phyloP scores from a whole-genome alignment of 148 eudicot genomes.

The Arbutus unedo region DNA sequence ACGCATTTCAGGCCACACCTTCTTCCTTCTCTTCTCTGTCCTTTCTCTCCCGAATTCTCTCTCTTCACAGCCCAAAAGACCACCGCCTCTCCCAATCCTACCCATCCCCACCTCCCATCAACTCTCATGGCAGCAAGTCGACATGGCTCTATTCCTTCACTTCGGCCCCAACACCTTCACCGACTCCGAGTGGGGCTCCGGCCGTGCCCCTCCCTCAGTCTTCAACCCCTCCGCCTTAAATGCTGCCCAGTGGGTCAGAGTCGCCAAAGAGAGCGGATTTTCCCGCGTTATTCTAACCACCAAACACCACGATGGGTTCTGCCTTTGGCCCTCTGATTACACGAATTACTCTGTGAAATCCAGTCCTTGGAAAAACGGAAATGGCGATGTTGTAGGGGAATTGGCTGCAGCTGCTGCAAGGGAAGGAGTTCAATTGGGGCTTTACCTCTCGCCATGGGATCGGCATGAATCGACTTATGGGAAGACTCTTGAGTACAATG shows the following conservation, averaged over 20 bases:
- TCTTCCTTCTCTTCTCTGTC: slow-evolving; percentile 5
- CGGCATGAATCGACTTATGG: slow-evolving; percentile 66
- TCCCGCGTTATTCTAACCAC: slow-evolving; percentile 57
- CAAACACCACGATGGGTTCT: slow-evolving; percentile 88
- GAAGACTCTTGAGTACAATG: slow-evolving; percentile 62
- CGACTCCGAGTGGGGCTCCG: slow-evolving; percentile 72
- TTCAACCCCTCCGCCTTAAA: slow-evolving; percentile 48
- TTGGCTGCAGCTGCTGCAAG: slow-evolving; percentile 49
- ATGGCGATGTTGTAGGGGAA: slow-evolving; percentile 66
- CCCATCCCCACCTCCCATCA: slow-evolving; percentile 67
- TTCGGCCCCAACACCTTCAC: slow-evolving; percentile 89
- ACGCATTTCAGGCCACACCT: slow-evolving; percentile 17
- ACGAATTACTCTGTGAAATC: slow-evolving; percentile 61
- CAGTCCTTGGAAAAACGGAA: slow-evolving; percentile 53
- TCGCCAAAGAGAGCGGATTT: slow-evolving; percentile 55
- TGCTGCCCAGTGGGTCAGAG: slow-evolving; percentile 60
- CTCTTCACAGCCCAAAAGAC: slow-evolving; percentile 19
- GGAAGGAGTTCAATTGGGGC: slow-evolving; percentile 53
- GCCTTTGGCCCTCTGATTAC: slow-evolving; percentile 68
- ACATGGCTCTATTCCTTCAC: slow-evolving; percentile 71
- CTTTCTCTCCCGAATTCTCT: not conserved
- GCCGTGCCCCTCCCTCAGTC: slow-evolving; percentile 45
- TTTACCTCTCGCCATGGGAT: slow-evolving; percentile 91
- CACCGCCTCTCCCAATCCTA: slow-evolving; percentile 64
- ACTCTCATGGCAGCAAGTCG: slow-evolving; percentile 58